Percentiles rank a stretch among this genome's conserved stretches.
Conservation (phyloP, 257 asterid genomes). For the Plantago ovata region DNA sequence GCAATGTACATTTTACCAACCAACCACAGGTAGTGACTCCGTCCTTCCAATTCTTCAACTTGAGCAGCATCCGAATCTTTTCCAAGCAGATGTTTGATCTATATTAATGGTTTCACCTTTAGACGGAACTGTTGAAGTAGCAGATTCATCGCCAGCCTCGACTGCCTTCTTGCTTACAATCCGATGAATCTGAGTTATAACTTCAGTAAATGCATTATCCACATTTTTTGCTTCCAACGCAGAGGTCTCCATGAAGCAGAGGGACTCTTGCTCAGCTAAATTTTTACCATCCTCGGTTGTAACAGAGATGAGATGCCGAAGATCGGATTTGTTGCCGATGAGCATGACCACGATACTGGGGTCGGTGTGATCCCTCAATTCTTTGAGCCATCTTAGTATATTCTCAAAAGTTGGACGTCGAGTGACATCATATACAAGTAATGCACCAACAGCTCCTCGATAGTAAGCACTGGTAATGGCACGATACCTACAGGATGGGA, state of each 20-base stretch:
- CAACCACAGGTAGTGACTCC: background rate
- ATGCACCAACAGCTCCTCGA: conserved; percentile 54
- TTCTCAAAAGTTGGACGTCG: conserved; percentile 45
- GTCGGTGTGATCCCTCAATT: conserved; percentile 46
- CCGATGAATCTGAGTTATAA: conserved; percentile 36
- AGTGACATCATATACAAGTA: conserved; percentile 49
- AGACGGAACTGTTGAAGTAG: conserved; percentile 42
- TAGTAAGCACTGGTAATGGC: conserved; percentile 54
- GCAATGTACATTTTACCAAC: conserved; percentile 9
- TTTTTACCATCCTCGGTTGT: conserved; percentile 44
- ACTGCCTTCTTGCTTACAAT: conserved; percentile 43
- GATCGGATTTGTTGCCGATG: conserved; percentile 49
- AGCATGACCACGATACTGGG: conserved; percentile 48
- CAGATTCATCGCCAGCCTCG: conserved; percentile 40
- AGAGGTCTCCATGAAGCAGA: conserved; percentile 54
- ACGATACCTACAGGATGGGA: conserved; percentile 30
- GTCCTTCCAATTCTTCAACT: conserved; percentile 15
- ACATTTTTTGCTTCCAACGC: conserved; percentile 52
- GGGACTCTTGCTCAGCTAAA: conserved; percentile 40
- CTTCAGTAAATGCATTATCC: conserved; percentile 43
- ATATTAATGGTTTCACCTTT: conserved; percentile 36
- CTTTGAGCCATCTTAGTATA: conserved; percentile 42
- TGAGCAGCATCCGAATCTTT: conserved; percentile 46
- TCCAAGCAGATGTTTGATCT: conserved; percentile 37
- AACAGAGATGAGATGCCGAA: conserved; percentile 43